Base-by-base conservation (phyloP, 2,329 filamentous ascomycete genomes). In the Fusarium coffeatum region DNA sequence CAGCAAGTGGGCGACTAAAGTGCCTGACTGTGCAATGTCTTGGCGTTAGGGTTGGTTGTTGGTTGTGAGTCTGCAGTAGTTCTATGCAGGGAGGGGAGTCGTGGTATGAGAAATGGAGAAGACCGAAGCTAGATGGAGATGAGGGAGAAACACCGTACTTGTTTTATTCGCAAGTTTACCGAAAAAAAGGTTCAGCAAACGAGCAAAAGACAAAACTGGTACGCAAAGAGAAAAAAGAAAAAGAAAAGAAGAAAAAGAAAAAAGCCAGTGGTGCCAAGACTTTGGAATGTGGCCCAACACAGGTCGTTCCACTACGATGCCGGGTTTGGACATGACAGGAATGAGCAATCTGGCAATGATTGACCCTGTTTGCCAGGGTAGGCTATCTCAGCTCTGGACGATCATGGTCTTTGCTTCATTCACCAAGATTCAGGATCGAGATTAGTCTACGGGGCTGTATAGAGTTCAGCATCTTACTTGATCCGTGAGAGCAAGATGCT, bases 301-400 rank as follows among this genome's bases (percentile, higher is more conserved):
- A 46, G 50, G 7, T 15, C 45, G 49, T 66, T 48, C 64, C 64
- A 63, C 64, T 45, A 25, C 4, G 9, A 25, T 47, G 63, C 64
- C 64, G 64, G 64, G 63, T 66, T 66, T 56, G 64, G 64, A 67
- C 47, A 67, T 67, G 41, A 34, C 42, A 66, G 64, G 64, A 66
- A 66, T 66, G 64, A n/a, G n/a, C 20, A 67, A 49, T 41, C 42
- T 27, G 46, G 63, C 46, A 66, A 53, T 47, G 64, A 66, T 66
- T 43, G 30, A 9, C 43, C 50, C 18, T 27, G 23, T 20, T 23
- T 20, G 20, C 43, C 30, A 46, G 43, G 49, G 32, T 13, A 55
- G 27, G 23, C 34, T 51, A 49, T 56, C 54, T 27, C n/a, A 42
- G 49, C 18, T 27, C 5, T 20, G 49, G 32, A n/a, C 9, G 32